These are phyloP conservation scores for Pythium chondricola DNA, from an alignment of 352 stramenopile genomes.

Conservation along the genomic window DNA sequence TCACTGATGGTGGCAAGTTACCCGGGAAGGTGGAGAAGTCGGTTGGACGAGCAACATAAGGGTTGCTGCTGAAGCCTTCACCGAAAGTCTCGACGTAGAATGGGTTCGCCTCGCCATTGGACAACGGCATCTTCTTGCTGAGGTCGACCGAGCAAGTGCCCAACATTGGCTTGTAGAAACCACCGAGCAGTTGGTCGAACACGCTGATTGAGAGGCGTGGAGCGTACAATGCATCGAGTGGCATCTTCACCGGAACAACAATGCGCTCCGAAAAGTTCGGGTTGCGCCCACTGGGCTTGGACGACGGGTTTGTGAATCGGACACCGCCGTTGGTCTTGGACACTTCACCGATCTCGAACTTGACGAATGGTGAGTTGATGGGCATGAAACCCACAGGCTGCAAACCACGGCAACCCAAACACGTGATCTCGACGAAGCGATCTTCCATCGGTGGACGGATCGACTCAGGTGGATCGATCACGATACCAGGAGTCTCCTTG, in stretches of 20 bases:
- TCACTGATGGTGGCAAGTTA: slow-evolving; percentile 18
- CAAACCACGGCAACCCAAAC: slow-evolving; percentile 68
- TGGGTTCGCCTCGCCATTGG: slow-evolving; percentile 56
- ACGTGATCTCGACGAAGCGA: slow-evolving; percentile 76
- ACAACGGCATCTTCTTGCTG: slow-evolving; percentile 60
- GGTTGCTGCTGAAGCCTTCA: slow-evolving; percentile 36
- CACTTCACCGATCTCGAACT: slow-evolving; percentile 79
- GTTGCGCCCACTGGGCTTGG: slow-evolving; percentile 69
- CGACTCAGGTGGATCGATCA: slow-evolving; percentile 51
- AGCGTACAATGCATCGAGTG: slow-evolving; percentile 78
- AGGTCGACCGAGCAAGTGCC: slow-evolving; percentile 73
- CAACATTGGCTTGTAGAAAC: slow-evolving; percentile 77
- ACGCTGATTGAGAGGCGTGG: slow-evolving; percentile 81
- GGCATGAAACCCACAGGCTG: slow-evolving; percentile 77
- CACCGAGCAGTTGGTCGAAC: slow-evolving; percentile 79
- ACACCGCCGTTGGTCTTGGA: slow-evolving; percentile 46
- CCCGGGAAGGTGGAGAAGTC: slow-evolving; percentile 59
- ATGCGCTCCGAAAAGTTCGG: slow-evolving; percentile 88
- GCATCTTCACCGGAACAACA: slow-evolving; percentile 76
- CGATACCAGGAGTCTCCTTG: slow-evolving; percentile 50
- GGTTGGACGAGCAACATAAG: slow-evolving; percentile 53
- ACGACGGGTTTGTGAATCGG: slow-evolving; percentile 69
- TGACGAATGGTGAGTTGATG: slow-evolving; percentile 78
- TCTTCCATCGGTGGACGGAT: slow-evolving; percentile 58
- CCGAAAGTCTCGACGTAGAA: slow-evolving; percentile 39